Base-by-base conservation (phyloP, 768 basidiomycete genomes). In the Kwoniella newhampshirensis region DNA sequence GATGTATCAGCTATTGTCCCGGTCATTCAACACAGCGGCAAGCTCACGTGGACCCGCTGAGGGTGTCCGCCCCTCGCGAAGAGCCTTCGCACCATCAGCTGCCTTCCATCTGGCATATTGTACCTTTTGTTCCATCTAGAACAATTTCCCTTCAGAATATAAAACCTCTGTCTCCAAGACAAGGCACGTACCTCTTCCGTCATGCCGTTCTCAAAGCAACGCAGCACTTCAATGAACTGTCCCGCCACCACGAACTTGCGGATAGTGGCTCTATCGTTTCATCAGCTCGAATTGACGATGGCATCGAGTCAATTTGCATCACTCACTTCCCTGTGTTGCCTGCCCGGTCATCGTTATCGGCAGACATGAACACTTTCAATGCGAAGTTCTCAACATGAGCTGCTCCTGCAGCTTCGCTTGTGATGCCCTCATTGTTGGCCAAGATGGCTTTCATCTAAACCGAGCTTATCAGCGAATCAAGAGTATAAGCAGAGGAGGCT, bases 101-200 rank as follows among this genome's bases (percentile, higher is more conserved):
- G 94, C 94, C 75, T 97, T 97, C 93, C 96, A 99, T 75, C 96
- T 91, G 3, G 92, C 84, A 77, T 98, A 99, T 54, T 84, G 86
- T 32, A 94, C 84, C 77, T 96, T 98, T 61, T 88, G 88, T 64
- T 86, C 86, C 60, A 85, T 84, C 90, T 94, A 61, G 43, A 9
- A 32, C 18, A 1, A 30, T 21, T 66, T 18, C 2, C 55, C 52
- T 52, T 43, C 1, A 49, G 32, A 4, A 32, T 26, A 25, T 15
- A 9, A 15, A 21, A 18, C 37, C 20, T 23, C 18, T 8, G 40
- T 11, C 12, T 23, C n/a, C n/a, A n/a, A 30, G 44, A n/a, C 21
- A 8, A 26, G 5, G 17, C 20, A 51, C 74, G 56, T 42, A 76
- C 77, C 60, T 78, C 77, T 23, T 76, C 75, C 2, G 62, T 69